A percentile compares a stretch with the other conserved stretches of the same genome.
Evolutionary conservation across 2,329 filamentous ascomycete genomes (phyloP).

Genomic region (Daldinia eschscholtzii): DNA sequence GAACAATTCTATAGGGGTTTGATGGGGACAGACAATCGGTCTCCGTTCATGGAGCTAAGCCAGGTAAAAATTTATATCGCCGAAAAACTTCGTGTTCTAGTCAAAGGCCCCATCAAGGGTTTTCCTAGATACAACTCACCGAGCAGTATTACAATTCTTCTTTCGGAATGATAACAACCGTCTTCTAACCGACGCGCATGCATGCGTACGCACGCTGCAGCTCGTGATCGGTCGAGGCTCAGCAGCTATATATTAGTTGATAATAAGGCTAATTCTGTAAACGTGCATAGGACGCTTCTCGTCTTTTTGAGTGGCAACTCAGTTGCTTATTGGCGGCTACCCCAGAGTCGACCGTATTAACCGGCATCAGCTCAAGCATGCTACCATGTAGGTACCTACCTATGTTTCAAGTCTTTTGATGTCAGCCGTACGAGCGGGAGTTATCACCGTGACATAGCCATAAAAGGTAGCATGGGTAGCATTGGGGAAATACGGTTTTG

Average conservation of each 20-base stretch:
- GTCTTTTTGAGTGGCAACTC: background rate
- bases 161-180: background rate
- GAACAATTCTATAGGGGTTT: no score
- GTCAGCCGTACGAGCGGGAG: background rate
- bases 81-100: background rate
- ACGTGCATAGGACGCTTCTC: background rate
- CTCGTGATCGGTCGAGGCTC: background rate
- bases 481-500: constrained; percentile 7
- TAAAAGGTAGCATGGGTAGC: constrained; percentile 20
- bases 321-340: background rate
- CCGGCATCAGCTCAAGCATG: background rate
- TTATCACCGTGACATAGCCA: constrained; percentile 7
- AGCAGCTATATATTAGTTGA: constrained; percentile 3
- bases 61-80: background rate
- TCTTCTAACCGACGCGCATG: background rate
- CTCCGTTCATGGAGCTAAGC: background rate
- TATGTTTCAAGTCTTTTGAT: background rate
- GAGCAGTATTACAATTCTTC: background rate
- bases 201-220: background rate
- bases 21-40: no score
- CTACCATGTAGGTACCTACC: no score
- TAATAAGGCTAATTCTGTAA: constrained; percentile 7
- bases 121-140: background rate
- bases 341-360: constrained; percentile 5
- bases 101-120: background rate